Base-by-base conservation (phyloP, 129 eudicot genomes). In the Centella asiatica region DNA sequence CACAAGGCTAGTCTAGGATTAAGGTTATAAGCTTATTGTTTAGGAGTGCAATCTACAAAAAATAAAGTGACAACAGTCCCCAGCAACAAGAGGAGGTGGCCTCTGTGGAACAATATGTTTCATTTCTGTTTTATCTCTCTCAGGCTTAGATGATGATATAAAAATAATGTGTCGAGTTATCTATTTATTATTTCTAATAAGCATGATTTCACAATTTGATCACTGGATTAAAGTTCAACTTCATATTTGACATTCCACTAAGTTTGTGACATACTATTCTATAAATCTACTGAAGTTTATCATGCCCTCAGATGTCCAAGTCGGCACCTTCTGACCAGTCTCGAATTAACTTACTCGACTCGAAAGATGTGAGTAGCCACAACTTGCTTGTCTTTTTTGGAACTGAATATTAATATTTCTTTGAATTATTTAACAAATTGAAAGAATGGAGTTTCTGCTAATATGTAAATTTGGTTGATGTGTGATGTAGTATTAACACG, bases 291-390 rank as follows among this genome's bases (percentile, higher is more conserved):
- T 46, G 24, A 48, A 36, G 17, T 56, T 28, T 11, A n/a, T 69
- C 47, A 57, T 69, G 54, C 62, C 60, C 76, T 73, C 48, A 92
- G 99, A 92, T 92, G 99, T 92, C 99, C 10, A 92, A 92, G 75
- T 92, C 99, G 22, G 92, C 99, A 40, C 84, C 96, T 60, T 92
- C 99, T 23, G 96, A 92, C 68, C 90, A 77, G 72, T 92, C 99
- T 44, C 88, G 99, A 69, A 92, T 92, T 47, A 92, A 92, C 70
- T 77, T 92, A 67, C 96, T 92, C 32, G 99, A 92, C 76, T 65
- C 96, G 36, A 87, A 92, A 69, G 99, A 92, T 78, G 99, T 92
- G 76, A 84, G 99, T 83, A 54, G 25, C 42, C 34, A 25, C 22
- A 36, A 37, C 42, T 63, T n/a, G 37, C 40, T 44, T 24, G 17